Evolutionary conservation across 179 eudicot genomes (phyloP).

Genomic region (Beta macrorhiza): DNA sequence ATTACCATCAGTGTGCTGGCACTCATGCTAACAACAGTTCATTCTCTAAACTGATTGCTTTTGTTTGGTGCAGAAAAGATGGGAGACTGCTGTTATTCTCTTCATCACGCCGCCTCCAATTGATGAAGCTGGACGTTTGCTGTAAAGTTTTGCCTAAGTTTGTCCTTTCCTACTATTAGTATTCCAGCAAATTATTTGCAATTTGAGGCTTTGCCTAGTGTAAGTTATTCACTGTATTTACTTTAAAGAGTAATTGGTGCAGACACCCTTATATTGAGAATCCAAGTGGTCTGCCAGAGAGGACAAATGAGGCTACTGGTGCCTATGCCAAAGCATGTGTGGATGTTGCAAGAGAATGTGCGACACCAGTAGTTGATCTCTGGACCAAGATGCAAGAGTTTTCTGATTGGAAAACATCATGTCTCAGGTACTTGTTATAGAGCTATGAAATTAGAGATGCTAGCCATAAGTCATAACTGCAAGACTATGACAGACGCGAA

Average conservation of each 20-base stretch:
- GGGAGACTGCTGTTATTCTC: constrained; percentile 51
- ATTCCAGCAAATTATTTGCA: constrained; percentile 7
- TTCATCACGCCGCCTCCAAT: constrained; percentile 85
- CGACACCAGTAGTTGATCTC: constrained; percentile 51
- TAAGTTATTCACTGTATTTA: not conserved
- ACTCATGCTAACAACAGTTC: not conserved
- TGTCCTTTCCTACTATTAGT: not conserved
- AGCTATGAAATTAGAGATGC: not conserved
- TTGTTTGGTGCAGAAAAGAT: constrained; percentile 46
- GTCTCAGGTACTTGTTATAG: constrained; percentile 46
- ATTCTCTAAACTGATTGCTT: not conserved
- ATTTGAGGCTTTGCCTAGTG: not conserved
- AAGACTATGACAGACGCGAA: not conserved
- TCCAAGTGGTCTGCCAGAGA: constrained; percentile 56
- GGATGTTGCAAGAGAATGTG: constrained; percentile 54
- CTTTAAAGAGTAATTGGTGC: constrained; percentile 17
- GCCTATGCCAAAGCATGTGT: constrained; percentile 69
- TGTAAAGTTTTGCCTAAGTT: constrained; percentile 34
- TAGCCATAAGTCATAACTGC: not conserved
- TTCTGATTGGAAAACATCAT: constrained; percentile 57
- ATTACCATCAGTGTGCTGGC: not conserved
- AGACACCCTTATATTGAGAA: constrained; percentile 60
- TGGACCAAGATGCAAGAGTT: constrained; percentile 78
- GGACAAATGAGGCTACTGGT: constrained; percentile 74
- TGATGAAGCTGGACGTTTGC: constrained; percentile 67